Evolutionary conservation across 176 grass and related monocot genomes (phyloP), one percentile per base, ranked within the genome.

Genomic region (Avena eriantha): DNA sequence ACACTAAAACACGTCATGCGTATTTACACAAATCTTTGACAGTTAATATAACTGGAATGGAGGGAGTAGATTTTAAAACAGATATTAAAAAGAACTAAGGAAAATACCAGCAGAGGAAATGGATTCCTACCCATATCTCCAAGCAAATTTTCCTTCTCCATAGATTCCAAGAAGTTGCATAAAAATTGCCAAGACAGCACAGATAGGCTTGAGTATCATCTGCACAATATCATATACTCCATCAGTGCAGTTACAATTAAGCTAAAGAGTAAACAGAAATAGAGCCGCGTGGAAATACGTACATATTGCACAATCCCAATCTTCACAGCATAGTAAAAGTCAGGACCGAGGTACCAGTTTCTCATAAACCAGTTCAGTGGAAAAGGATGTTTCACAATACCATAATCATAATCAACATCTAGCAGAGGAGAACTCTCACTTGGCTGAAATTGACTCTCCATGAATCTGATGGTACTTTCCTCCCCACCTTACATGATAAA

Each of bases 231-330:
- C 41, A 78, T 50, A 54, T 46, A 77, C 57, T 87, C 17, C 35
- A 84, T 80, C 50, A 92, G 41, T 76, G 77, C 68, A 68, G 18
- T 51, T 77, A 77, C 4, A 50, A 33, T 56, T 39, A 43, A 65
- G 41, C 48, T 31, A 89, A 84, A 55, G 75, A 67, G 53, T 59
- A 87, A 15, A 56, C 2, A 29, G 18, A 77, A 55, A 83, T 39
- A 60, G n/a, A 8, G 26, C 19, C 5, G 21, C 36, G 45, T 79
- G 76, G 59, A 47, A 46, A 83, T 86, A 91, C 94, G 18, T 96
- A 98, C 97, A 96, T 98, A 96, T 89, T 98, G 97, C 63, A 98
- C 97, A 53, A 96, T 98, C 74, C 97, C 97, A 86, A 98, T 92
- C 73, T 98, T 98, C 79, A 98, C 94, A 80, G 92, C 92, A 82